Evolutionary conservation across 78 protist genomes (phyloP), one percentile per base, ranked within the genome.

Genomic region (Dictyostelium discoideum): DNA sequence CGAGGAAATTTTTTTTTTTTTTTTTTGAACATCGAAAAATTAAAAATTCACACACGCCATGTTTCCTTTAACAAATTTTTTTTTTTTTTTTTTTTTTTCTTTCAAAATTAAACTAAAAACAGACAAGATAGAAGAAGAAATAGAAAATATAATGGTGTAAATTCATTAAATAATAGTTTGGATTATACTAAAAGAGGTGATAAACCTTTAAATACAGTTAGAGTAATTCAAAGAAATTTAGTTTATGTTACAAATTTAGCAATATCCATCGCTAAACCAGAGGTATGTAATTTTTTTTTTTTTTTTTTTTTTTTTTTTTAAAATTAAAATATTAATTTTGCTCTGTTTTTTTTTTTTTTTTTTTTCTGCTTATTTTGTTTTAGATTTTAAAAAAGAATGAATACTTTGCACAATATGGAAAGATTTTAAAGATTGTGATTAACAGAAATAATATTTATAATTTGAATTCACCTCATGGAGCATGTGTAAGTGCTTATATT

Each of bases 181-280:
- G 74, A 80, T 10, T 54, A 72, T n/a, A 26, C 72, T 4, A 84
- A 29, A 73, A 42, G 93, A 85, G 80, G 84, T 79, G 92, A 85
- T 83, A 93, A 95, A 79, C 81, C 76, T 10, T 82, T 99, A 37
- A 83, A 80, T 26, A 94, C 97, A 37, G 90, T 99, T n/a, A 94
- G 99, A 22, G 99, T 99, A 2, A 84, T 99, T 11, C 99, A 98
- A 77, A 80, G 97, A 39, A 98, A 97, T 77, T 90, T 98, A 46
- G 98, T 99, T 44, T 99, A 98, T 46, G 98, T 97, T n/a, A 96
- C 98, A 20, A 99, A 99, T 29, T 85, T 99, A 4, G 87, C 99
- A 3, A 93, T 96, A 11, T 22, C 77, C 10, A 40, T 98, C 16
- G 99, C 99, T 9, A 90, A 89, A 24, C 99, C 98, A 86, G 98